phyloP scores from a whole-genome alignment of 2,329 filamentous ascomycete genomes.

The Corinectria fuckeliana region DNA sequence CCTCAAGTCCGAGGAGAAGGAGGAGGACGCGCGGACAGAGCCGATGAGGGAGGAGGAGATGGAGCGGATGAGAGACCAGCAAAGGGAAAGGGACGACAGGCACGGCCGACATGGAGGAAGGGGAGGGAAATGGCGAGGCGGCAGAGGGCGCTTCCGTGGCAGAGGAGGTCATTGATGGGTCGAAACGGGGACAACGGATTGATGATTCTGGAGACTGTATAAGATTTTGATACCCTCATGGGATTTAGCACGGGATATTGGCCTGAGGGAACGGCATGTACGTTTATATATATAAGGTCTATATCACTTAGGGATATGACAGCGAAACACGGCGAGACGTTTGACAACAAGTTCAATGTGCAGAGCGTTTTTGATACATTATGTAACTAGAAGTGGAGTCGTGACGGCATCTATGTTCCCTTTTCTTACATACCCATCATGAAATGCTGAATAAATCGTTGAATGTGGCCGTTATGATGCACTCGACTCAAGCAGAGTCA shows the following conservation, averaged over 20 bases:
- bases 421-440: constrained; percentile 36
- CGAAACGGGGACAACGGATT: not conserved
- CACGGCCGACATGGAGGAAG: constrained; percentile 44
- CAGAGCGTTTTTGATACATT: constrained; percentile 23
- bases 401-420: constrained; percentile 41
- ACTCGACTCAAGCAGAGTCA: constrained; percentile 28
- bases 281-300: not conserved
- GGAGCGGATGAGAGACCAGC: constrained; percentile 45
- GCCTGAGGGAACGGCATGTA: constrained; percentile 6
- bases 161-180: constrained; percentile 40
- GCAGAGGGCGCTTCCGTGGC: constrained; percentile 45
- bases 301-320: not conserved
- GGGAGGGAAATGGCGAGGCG: constrained; percentile 48
- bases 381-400: constrained; percentile 34
- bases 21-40: constrained; percentile 48
- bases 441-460: constrained; percentile 27
- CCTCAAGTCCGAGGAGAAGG: constrained; percentile 71
- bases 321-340: not conserved
- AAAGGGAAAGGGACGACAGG: constrained; percentile 43
- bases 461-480: constrained; percentile 22
- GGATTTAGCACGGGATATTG: constrained; percentile 3
- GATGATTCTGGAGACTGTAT: not conserved
- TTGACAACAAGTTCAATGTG: not conserved
- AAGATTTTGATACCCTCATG: constrained; percentile 18
- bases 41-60: constrained; percentile 45